A percentile compares a stretch with the other conserved stretches of the same genome.
Evolutionary conservation across 768 basidiomycete genomes (phyloP).

Genomic region (Sistotremastrum suecicum): DNA sequence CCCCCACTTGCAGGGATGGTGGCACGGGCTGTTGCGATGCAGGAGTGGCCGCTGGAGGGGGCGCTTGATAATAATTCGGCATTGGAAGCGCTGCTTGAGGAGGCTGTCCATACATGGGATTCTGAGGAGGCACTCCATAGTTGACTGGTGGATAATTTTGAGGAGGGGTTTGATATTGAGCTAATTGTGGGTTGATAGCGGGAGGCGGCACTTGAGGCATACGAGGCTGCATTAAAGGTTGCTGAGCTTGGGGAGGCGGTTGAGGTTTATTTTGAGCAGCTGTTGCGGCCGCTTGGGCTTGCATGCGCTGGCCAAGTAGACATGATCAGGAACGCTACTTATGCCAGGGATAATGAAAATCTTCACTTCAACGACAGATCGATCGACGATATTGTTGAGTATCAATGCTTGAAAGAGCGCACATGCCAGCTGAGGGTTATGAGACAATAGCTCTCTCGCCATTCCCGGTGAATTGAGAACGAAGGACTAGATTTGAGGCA

Average conservation of each 20-base stretch:
- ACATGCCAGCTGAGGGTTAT: conserved; percentile 89
- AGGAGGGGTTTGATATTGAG: conserved; percentile 11
- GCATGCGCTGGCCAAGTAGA: conserved; percentile 12
- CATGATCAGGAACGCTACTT: conserved; percentile 16
- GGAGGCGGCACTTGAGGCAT: conserved; percentile 1
- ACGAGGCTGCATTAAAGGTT: too few relatives aligned
- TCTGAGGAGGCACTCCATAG: conserved; percentile 8
- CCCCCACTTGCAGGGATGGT: conserved; percentile 18
- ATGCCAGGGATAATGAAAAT: conserved; percentile 18
- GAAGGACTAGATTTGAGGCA: conserved; percentile 50
- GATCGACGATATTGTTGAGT: conserved; percentile 86
- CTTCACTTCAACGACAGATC: conserved; percentile 63
- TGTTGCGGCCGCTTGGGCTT: conserved; percentile 36
- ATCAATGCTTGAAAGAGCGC: conserved; percentile 92
- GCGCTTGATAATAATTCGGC: conserved; percentile 6
- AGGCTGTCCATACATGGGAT: conserved; percentile 12
- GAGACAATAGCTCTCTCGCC: conserved; percentile 61
- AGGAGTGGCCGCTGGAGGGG: conserved; percentile 12
- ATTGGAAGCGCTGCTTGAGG: conserved; percentile 12
- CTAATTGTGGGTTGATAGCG: conserved; percentile 5
- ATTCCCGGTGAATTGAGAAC: conserved; percentile 86
- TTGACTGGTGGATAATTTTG: conserved; percentile 17
- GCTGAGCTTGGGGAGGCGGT: conserved; percentile 5
- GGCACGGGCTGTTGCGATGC: conserved; percentile 15
- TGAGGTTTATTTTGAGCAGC: conserved; percentile 7